Percentiles rank a stretch among this genome's conserved stretches.
phyloP scores from a whole-genome alignment of 345 rosid genomes.

The Eucalyptus marginata region DNA sequence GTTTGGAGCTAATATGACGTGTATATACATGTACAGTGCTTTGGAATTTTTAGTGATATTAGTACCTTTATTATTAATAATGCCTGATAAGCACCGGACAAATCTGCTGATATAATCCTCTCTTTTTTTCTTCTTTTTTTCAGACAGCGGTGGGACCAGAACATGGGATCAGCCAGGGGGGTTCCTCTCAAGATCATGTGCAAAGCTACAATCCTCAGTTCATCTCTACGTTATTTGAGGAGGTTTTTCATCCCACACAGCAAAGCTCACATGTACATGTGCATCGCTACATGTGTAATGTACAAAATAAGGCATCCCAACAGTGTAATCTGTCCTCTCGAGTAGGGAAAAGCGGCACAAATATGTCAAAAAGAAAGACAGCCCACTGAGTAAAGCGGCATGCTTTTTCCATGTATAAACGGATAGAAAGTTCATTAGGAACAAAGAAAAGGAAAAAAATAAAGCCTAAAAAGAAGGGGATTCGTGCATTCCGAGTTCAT shows the following conservation, averaged over 20 bases:
- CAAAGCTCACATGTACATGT: neutral
- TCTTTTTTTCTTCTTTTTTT: neutral
- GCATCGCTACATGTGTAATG: neutral
- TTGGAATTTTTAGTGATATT: no score
- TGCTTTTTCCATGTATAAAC: neutral
- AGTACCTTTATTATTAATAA: neutral
- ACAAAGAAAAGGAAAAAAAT: neutral
- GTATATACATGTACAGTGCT: fast-evolving
- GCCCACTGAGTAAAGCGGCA: neutral
- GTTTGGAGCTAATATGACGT: fast-evolving
- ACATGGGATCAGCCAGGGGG: neutral
- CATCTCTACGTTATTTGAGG: neutral
- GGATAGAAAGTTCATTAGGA: neutral
- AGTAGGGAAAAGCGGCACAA: neutral
- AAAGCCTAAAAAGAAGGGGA: neutral
- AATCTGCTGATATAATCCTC: neutral
- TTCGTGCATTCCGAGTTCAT: neutral
- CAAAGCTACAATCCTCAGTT: neutral
- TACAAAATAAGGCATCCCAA: neutral
- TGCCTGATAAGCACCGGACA: fast-evolving
- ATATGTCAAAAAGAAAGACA: neutral
- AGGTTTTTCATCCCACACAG: neutral
- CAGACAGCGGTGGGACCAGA: neutral
- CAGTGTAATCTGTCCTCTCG: neutral
- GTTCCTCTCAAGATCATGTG: neutral